Base-by-base conservation (phyloP, 192 early-diverging fungal species). In the Umbelopsis sp. region DNA sequence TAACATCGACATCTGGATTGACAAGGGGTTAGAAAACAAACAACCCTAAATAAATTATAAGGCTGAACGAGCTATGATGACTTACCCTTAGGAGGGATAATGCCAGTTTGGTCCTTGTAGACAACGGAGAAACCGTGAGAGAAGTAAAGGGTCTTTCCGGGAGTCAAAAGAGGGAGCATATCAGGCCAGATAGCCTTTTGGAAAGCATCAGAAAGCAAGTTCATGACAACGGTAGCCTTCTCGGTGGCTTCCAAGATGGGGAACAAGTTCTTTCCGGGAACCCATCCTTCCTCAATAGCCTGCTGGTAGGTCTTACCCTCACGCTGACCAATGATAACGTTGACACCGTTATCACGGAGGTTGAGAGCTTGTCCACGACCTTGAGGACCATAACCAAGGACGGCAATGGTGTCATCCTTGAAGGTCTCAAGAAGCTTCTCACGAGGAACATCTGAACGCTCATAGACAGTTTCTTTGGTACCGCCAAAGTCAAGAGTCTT, bases 101-200 rank as follows among this genome's bases (percentile, higher is more conserved):
- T 91, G 43, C 93, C 82, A 44, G 97, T 98, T 73, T 97, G 91
- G 54, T 95, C 88, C 75, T 92, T 87, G 87, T 93, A 98, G 72
- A 97, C 91, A 71, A 98, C 91, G 72, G 91, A 91, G 83, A 98
- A 98, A 68, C 96, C 96, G 87, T 97, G 96, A 68, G 94, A 96
- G 77, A 98, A 98, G 88, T 97, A 98, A 44, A 98, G 91, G 16
- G 97, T 97, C 89, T 98, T 98, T 81, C 97, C 97, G 68, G 93
- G 92, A 70, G 95, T 97, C 70, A 98, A 77, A 80, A 89, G 90
- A 24, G 92, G 92, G 84, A 90, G 90, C 81, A 98, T 87, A 59
- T 89, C 75, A 77, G 85, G 81, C 96, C 97, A 98, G 75, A 91
- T 86, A 70, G 92, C 92, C 85, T 88, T 94, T 85, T 98, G 97